These are phyloP conservation scores for Cucurbitaria berberidis DNA, from an alignment of 2,329 filamentous ascomycete genomes.

Conservation along the genomic window DNA sequence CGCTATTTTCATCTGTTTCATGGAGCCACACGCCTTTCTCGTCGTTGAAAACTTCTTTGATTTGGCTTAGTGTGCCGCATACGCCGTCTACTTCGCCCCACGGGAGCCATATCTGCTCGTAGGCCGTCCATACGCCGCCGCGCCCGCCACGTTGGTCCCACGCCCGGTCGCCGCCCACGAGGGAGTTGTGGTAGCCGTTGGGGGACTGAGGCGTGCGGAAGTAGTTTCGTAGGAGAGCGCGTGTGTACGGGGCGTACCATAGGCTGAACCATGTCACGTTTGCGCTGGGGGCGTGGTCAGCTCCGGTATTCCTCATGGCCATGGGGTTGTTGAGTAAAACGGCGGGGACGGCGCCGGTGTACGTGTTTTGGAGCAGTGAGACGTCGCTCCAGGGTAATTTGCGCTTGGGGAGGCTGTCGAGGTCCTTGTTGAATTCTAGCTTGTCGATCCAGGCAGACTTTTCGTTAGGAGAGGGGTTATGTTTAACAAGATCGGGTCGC, in stretches of 20 bases:
- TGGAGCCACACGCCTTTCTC: slow-evolving; percentile 51
- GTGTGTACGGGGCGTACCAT: slow-evolving; percentile 58
- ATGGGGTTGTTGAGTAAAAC: slow-evolving; percentile 45
- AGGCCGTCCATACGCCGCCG: slow-evolving; percentile 62
- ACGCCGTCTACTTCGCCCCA: slow-evolving; percentile 55
- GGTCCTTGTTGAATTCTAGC: slow-evolving; percentile 29
- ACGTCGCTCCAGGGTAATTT: slow-evolving; percentile 52
- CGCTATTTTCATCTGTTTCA: slow-evolving; percentile 30
- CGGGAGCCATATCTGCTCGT: slow-evolving; percentile 54
- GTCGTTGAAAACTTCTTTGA: slow-evolving; percentile 57
- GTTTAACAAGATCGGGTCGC: slow-evolving; percentile 28
- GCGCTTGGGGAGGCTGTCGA: slow-evolving; percentile 54
- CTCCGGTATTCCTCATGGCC: slow-evolving; percentile 37
- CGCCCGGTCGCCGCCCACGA: slow-evolving; percentile 54
- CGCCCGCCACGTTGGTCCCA: slow-evolving; percentile 59
- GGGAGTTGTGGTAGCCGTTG: slow-evolving; percentile 51
- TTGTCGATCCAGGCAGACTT: slow-evolving; percentile 40
- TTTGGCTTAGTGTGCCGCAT: slow-evolving; percentile 42
- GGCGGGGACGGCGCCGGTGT: slow-evolving; percentile 55
- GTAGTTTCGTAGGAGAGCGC: slow-evolving; percentile 58
- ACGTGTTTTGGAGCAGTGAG: slow-evolving; percentile 56
- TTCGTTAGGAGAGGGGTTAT: slow-evolving; percentile 37
- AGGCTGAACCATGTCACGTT: slow-evolving; percentile 52
- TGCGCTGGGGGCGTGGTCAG: slow-evolving; percentile 10
- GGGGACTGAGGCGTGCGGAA: slow-evolving; percentile 54